Base-by-base conservation (phyloP, 2,329 filamentous ascomycete genomes). In the Ophiostoma pallidulum region DNA sequence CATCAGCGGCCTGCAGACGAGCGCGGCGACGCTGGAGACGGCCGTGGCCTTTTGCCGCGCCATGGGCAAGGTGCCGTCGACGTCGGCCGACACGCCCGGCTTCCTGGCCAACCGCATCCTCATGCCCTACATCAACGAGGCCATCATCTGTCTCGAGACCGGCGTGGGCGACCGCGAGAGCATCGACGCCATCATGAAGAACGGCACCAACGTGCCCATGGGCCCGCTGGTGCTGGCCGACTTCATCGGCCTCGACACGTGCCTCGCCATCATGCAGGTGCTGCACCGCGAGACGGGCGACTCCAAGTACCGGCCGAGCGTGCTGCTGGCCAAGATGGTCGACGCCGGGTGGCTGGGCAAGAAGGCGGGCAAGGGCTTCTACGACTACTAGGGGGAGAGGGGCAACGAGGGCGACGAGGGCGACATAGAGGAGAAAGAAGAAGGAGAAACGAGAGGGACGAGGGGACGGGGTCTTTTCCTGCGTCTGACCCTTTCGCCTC, bases 81-180 rank as follows among this genome's bases (percentile, higher is more conserved):
- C 86, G 26, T 94, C 88, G 13, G 86, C 86, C 14, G 92, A 98
- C 65, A 80, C 86, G 0, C 92, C 92, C 0, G 92, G 92, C 1
- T 98, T 98, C 71, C 73, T 98, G 20, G 92, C 92, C 28, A 98
- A 98, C 65, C 77, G 92, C 9, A 98, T 98, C 52, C 71, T 98
- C 51, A 98, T 98, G 92, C 92, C 92, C 0, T 98, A 98, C 64
- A 96, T 98, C 71, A 98, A 98, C 64, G 92, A 98, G 69, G 92
- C 94, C 8, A 75, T 98, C 57, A 91, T 95, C 54, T 98, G 92
- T 66, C 73, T 98, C 13, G 92, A 98, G 69, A 96, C 92, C 0
- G 86, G 87, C 3, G 81, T 98, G 0, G 92, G 92, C 16, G 77
- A 79, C 54, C 84, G 86, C 57, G 90, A 97, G 60, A 86, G 91